Evolutionary conservation across 106 monocot genomes (phyloP).

Genomic region (Apostasia ramifera): DNA sequence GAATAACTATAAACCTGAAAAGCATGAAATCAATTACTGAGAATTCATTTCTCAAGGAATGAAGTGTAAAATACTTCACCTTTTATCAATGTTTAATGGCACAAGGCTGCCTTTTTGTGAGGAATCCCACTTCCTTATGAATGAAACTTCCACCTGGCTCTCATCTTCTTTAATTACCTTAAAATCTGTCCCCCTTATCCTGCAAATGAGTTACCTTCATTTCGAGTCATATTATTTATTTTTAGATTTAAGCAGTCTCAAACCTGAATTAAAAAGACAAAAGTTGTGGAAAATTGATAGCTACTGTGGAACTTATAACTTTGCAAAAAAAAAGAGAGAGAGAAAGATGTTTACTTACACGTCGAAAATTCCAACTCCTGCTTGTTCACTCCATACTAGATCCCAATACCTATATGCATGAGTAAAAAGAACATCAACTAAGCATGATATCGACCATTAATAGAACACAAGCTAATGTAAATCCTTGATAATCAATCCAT

Average conservation of each 20-base stretch:
- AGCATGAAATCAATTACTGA: not conserved
- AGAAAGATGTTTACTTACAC: constrained; percentile 36
- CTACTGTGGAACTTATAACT: too few species aligned
- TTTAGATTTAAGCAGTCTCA: too few species aligned
- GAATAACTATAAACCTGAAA: constrained; percentile 46
- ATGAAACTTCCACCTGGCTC: constrained; percentile 68
- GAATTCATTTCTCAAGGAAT: not conserved
- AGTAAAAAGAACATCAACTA: too few species aligned
- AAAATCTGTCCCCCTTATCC: constrained; percentile 66
- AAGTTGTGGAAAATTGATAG: not conserved
- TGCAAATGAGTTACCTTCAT: constrained; percentile 4
- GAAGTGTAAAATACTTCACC: constrained; percentile 18
- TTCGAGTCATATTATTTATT: not conserved
- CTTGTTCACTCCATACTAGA: constrained; percentile 59
- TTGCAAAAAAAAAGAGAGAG: not conserved
- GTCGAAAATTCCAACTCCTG: constrained; percentile 51
- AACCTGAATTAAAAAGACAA: too few species aligned
- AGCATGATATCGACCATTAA: too few species aligned
- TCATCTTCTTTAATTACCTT: constrained; percentile 44
- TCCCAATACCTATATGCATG: constrained; percentile 57
- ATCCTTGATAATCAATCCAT: too few species aligned
- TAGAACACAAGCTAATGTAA: too few species aligned
- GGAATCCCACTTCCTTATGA: constrained; percentile 61
- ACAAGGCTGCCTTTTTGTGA: constrained; percentile 45
- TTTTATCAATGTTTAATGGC: constrained; percentile 76